Evolutionary conservation across 1,284 basidiomycete genomes (phyloP).

Genomic region (Moesziomyces antarcticus): DNA sequence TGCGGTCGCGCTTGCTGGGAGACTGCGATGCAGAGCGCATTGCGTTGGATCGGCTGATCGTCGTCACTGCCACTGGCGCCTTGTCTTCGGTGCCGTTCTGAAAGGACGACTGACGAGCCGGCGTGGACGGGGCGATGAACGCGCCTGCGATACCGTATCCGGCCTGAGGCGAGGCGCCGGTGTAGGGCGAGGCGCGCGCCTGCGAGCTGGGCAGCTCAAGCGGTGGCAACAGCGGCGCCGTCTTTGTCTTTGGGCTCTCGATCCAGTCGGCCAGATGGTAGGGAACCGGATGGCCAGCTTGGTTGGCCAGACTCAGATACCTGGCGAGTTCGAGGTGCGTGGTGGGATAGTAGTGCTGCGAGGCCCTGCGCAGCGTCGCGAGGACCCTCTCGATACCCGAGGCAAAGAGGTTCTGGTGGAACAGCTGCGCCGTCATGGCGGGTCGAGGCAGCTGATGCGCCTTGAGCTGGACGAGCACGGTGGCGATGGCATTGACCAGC

Average conservation of each 20-base stretch:
- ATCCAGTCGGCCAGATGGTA: slow-evolving; percentile 44
- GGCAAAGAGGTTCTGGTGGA: slow-evolving; percentile 48
- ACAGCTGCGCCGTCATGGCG: slow-evolving; percentile 38
- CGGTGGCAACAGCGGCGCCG: slow-evolving; percentile 24
- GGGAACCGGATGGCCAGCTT: slow-evolving; percentile 22
- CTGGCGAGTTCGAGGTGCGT: slow-evolving; percentile 62
- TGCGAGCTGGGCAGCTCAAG: slow-evolving; percentile 15
- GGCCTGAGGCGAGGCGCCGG: not conserved
- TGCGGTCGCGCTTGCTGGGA: slow-evolving; percentile 8
- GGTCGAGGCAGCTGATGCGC: slow-evolving; percentile 21
- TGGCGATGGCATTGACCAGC: slow-evolving; percentile 50
- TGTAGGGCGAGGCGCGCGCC: not conserved
- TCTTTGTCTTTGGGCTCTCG: slow-evolving; percentile 8
- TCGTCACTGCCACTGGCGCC: not conserved
- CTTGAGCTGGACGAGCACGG: slow-evolving; percentile 21
- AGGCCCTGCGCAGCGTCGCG: slow-evolving; percentile 37
- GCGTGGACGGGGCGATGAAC: slow-evolving; percentile 18
- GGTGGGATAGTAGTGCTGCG: slow-evolving; percentile 58
- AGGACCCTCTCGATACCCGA: slow-evolving; percentile 54
- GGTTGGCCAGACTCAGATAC: slow-evolving; percentile 28
- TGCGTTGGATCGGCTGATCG: slow-evolving; percentile 14
- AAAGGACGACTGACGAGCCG: slow-evolving; percentile 12
- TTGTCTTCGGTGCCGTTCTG: not conserved
- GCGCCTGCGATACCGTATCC: slow-evolving; percentile 24
- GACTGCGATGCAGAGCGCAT: slow-evolving; percentile 11